Percentiles rank a stretch among this genome's conserved stretches.
phyloP scores from a whole-genome alignment of 306 rosid species.

The Fragaria vesca region DNA sequence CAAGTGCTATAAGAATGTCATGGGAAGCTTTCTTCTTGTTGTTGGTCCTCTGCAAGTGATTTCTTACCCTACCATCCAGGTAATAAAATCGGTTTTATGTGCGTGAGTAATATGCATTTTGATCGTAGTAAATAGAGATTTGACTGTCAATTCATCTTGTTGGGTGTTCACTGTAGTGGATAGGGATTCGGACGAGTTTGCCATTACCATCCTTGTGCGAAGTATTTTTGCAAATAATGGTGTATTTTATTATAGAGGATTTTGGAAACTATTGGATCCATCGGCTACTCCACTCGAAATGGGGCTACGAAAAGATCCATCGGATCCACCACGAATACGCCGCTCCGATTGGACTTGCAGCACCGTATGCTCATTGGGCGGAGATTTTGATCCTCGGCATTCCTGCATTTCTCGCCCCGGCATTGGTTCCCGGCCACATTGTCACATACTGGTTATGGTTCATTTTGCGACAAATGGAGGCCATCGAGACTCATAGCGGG shows the following conservation, averaged over 20 bases:
- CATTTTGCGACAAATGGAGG: constrained; percentile 54
- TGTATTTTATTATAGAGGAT: constrained; percentile 55
- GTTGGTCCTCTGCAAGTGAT: constrained; percentile 49
- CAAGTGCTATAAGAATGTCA: constrained; percentile 50
- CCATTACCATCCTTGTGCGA: constrained; percentile 50
- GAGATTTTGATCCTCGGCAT: constrained; percentile 52
- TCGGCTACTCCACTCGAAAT: constrained; percentile 46
- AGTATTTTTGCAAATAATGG: constrained; percentile 36
- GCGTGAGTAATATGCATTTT: not conserved
- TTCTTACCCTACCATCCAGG: constrained; percentile 54
- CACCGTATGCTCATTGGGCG: constrained; percentile 71
- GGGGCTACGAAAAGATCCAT: constrained; percentile 61
- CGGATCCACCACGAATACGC: constrained; percentile 57
- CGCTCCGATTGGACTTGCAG: constrained; percentile 57
- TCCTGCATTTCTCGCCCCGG: constrained; percentile 53
- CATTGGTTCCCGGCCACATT: constrained; percentile 56
- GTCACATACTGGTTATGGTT: constrained; percentile 62
- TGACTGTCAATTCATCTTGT: not conserved
- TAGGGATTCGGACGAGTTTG: constrained; percentile 50
- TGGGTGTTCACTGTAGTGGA: constrained; percentile 29
- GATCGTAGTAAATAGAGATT: not conserved
- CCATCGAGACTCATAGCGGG: constrained; percentile 68
- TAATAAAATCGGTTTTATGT: not conserved
- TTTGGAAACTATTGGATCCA: constrained; percentile 55
- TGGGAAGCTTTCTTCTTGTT: constrained; percentile 42